Base-by-base conservation (phyloP, 2,329 filamentous ascomycete genomes). In the Camillea tinctor region DNA sequence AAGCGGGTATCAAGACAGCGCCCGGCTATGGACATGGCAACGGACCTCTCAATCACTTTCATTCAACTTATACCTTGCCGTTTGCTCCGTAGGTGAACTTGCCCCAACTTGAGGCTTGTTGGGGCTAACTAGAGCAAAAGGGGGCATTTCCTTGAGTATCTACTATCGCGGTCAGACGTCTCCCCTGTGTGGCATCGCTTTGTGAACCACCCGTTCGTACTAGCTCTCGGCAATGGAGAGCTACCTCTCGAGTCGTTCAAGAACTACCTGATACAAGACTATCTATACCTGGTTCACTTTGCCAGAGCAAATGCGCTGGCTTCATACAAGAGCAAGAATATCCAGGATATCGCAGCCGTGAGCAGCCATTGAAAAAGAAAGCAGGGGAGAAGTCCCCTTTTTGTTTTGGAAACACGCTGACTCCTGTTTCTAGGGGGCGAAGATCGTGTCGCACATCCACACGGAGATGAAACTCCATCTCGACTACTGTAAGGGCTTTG, bases 241-340 rank as follows among this genome's bases (percentile, higher is more conserved):
- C 79, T 98, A 20, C 89, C 91, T 0, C 68, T 89, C 1, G 85
- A 90, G 50, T 88, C 87, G 0, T 98, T 97, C 80, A 95, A 93
- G 74, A 84, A 89, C 48, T 98, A 97, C 72, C 85, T 98, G 58
- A 83, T 95, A 9, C 94, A 98, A 69, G 94, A 98, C 70, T 97
- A 97, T 70, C 81, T 97, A 4, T 98, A 95, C 71, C 78, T 97
- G 50, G 90, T 95, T 52, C 93, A 97, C 70, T 98, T 97, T 75
- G 88, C 93, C 1, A 84, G 94, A 66, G 93, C 93, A 52, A 94
- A 93, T 72, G 89, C 92, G 7, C 81, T 98, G 8, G 90, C 91
- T 2, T 88, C 89, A 0, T 97, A 96, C 77, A 98, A 97, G 75
- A 85, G 88, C 1, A 91, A 88, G 64, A 85, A 81, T 9, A 86